Conservation (phyloP, 192 early-diverging fungal genomes). For the Coemansia sp. region DNA sequence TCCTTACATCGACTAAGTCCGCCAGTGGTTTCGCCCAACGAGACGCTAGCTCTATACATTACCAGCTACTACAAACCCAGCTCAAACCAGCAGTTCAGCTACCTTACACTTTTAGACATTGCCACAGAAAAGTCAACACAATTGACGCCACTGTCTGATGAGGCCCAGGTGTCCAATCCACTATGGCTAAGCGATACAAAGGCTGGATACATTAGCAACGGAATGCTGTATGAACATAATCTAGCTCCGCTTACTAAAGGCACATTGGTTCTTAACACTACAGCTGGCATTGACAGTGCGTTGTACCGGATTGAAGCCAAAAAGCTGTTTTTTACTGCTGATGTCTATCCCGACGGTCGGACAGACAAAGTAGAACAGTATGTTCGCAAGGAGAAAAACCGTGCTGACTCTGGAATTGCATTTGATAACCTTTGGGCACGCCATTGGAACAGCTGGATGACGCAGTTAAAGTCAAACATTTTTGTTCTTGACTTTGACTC, state of each 20-base stretch:
- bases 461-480: slow-evolving; percentile 60
- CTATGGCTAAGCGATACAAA: slow-evolving; percentile 24
- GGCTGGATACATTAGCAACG: slow-evolving; percentile 23
- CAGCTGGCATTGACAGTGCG: slow-evolving; percentile 24
- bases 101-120: slow-evolving; percentile 23
- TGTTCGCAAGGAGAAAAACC: slow-evolving; percentile 34
- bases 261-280: slow-evolving; percentile 20
- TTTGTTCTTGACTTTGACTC: slow-evolving; percentile 49
- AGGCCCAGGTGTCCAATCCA: slow-evolving; percentile 19
- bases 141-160: slow-evolving; percentile 20
- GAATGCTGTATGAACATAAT: slow-evolving; percentile 26
- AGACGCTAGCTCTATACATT: slow-evolving; percentile 27
- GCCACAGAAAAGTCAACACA: slow-evolving; percentile 25
- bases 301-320: slow-evolving; percentile 9
- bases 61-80: slow-evolving; percentile 26
- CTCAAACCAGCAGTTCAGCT: slow-evolving; percentile 21
- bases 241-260: slow-evolving; percentile 29
- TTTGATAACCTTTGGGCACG: slow-evolving; percentile 74
- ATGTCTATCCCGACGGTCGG: slow-evolving; percentile 41
- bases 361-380: slow-evolving; percentile 44
- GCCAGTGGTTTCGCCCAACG: slow-evolving; percentile 35
- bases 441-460: slow-evolving; percentile 73
- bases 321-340: slow-evolving; percentile 24
- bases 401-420: slow-evolving; percentile 60
- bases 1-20: slow-evolving; percentile 30